Evolutionary conservation across 805 yeast genomes (phyloP).

Genomic region (Debaryomyces prosopidis): DNA sequence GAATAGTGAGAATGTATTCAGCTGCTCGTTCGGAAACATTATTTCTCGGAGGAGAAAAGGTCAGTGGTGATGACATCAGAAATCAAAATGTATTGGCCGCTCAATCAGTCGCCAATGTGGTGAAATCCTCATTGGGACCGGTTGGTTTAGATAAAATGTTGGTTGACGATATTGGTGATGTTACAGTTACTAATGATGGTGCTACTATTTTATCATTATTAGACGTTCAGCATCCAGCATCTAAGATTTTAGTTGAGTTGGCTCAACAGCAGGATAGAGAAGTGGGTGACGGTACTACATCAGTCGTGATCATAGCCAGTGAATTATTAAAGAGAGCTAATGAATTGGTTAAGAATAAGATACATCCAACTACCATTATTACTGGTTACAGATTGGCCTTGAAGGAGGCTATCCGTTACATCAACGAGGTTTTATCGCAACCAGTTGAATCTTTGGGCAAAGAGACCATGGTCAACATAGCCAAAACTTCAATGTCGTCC

Average conservation of each 20-base stretch:
- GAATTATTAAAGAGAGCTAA: slow-evolving; percentile 91
- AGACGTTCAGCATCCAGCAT: slow-evolving; percentile 99
- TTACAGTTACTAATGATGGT: slow-evolving; percentile 97
- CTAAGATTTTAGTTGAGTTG: slow-evolving; percentile 91
- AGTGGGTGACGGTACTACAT: slow-evolving; percentile 98
- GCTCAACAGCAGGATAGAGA: slow-evolving; percentile 99
- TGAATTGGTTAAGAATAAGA: slow-evolving; percentile 87
- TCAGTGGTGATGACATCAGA: slow-evolving; percentile 94
- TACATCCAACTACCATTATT: slow-evolving; percentile 97
- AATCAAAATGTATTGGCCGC: slow-evolving; percentile 96
- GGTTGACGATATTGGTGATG: slow-evolving; percentile 98
- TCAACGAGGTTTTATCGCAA: slow-evolving; percentile 79
- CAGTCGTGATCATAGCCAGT: slow-evolving; percentile 94
- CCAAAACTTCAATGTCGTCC: slow-evolving; percentile 95
- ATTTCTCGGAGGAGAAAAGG: slow-evolving; percentile 93
- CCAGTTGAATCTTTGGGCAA: slow-evolving; percentile 79
- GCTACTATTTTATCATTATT: slow-evolving; percentile 89
- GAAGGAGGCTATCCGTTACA: slow-evolving; percentile 85
- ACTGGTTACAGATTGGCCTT: slow-evolving; percentile 94
- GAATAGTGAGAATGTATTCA: slow-evolving; percentile 50
- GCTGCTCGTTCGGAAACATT: slow-evolving; percentile 88
- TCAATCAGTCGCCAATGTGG: slow-evolving; percentile 77
- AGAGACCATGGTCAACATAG: slow-evolving; percentile 84
- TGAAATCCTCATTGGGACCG: slow-evolving; percentile 94
- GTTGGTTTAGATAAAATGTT: slow-evolving; percentile 98